These are phyloP conservation scores for Fusarium torreyae DNA, from an alignment of 2,329 filamentous ascomycete species.

Conservation along the genomic window DNA sequence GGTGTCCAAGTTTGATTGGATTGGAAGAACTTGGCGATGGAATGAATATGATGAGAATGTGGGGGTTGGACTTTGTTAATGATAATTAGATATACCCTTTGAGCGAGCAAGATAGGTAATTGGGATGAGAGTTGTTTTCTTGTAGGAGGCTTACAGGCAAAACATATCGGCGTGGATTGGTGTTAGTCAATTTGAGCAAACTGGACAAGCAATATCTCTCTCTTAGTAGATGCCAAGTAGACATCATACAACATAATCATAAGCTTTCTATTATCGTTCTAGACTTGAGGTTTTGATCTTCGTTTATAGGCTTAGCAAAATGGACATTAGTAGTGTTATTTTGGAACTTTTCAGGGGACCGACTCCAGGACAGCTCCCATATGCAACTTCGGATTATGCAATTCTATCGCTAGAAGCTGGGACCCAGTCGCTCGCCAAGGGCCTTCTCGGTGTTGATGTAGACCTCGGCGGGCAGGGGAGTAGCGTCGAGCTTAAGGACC, in stretches of 20 bases:
- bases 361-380: slow-evolving; percentile 31
- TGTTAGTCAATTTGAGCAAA: not conserved
- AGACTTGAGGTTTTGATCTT: not conserved
- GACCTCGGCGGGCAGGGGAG: slow-evolving; percentile 74
- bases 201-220: not conserved
- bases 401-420: slow-evolving; percentile 46
- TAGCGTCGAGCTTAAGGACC: slow-evolving; percentile 86
- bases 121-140: not conserved
- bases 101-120: slow-evolving; percentile 5
- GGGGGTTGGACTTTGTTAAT: slow-evolving; percentile 5
- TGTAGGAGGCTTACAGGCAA: not conserved
- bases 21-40: not conserved
- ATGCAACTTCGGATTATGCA: slow-evolving; percentile 21
- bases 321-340: slow-evolving; percentile 29
- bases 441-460: slow-evolving; percentile 67
- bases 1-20: slow-evolving; percentile 1
- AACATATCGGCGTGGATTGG: not conserved
- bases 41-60: not conserved
- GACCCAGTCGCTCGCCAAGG: slow-evolving; percentile 65
- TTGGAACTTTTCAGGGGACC: slow-evolving; percentile 27
- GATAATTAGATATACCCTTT: slow-evolving; percentile 37
- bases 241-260: slow-evolving; percentile 5
- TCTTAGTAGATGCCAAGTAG: not conserved
- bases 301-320: slow-evolving; percentile 32
- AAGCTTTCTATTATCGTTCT: slow-evolving; percentile 24